Evolutionary conservation across 2,329 filamentous ascomycete species (phyloP), one percentile per base, ranked within the genome.

Genomic region (Phaeosphaeriaceae sp.): DNA sequence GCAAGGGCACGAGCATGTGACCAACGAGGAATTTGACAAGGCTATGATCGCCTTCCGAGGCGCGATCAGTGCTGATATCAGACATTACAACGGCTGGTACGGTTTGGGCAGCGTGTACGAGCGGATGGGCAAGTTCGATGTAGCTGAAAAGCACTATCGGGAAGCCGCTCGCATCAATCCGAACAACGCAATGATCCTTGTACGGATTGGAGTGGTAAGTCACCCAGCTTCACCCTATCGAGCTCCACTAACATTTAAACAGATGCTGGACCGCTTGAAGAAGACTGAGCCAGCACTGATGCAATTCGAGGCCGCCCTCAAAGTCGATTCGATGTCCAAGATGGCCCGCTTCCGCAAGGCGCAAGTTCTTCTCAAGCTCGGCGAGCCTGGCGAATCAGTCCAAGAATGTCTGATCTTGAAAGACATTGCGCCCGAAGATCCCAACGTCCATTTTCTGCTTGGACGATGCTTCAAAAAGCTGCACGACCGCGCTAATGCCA

Each of bases 1-100:
- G 2, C 94, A 98, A 76, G 95, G 95, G 1, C 95, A 99, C 75
- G 95, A 99, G 74, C 92, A 97, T 74, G 90, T 98, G 46, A 87
- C 91, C 36, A 98, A 97, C 66, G 96, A 99, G 78, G 96, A 99
- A 76, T 97, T 95, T 72, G 94, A 98, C 74, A 97, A 97, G 75
- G 95, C 95, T 0, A 85, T 97, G 46, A 88, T 89, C 41, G 90
- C 92, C 1, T 99, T 97, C 77, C 88, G 96, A 33, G 87, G 89
- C 53, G 93, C 92, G 1, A 91, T 99, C 66, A 87, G 89, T 46
- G 92, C 92, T 0, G 93, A 99, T 71, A 88, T 86, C 54, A 88
- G 94, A 20, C 94, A 97, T 75, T 99, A 98, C 81, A 97, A 97
- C 73, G 95, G 94, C n/a, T 98, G 96, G 86, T 99, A 98, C 75